These are phyloP conservation scores for Penicillium daleae DNA, from an alignment of 495 filamentous ascomycete species.

Conservation along the genomic window DNA sequence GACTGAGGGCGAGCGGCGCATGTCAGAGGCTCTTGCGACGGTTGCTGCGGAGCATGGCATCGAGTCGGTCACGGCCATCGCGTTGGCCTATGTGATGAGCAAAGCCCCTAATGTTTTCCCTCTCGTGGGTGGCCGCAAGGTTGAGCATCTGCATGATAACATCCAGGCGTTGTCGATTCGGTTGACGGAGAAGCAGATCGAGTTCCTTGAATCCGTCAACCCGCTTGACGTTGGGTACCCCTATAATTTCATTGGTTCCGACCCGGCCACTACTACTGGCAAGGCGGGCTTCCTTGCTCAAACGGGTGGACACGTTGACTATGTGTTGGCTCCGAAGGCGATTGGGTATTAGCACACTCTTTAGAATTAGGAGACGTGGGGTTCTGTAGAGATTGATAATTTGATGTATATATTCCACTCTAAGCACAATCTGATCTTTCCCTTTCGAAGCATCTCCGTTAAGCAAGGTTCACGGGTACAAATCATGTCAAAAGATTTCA, in stretches of 20 bases:
- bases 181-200: conserved; percentile 59
- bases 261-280: conserved; percentile 38
- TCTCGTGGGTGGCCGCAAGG: conserved; percentile 68
- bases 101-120: conserved; percentile 80
- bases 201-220: conserved; percentile 55
- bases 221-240: conserved; percentile 60
- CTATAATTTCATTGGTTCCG: conserved; percentile 45
- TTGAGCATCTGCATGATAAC: conserved; percentile 67
- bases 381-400: background rate
- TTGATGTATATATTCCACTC: background rate
- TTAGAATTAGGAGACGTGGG: background rate
- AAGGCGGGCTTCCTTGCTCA: conserved; percentile 43
- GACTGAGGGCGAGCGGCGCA: conserved; percentile 45
- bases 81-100: conserved; percentile 73
- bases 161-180: conserved; percentile 60
- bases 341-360: conserved; percentile 33
- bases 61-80: conserved; percentile 57
- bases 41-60: conserved; percentile 55
- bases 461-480: background rate
- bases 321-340: conserved; percentile 34
- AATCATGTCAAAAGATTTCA: background rate
- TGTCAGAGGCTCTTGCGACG: conserved; percentile 51
- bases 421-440: background rate
- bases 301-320: conserved; percentile 52
- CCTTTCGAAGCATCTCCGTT: background rate